Evolutionary conservation across 306 rosid species (phyloP), one percentile per base, ranked within the genome.

Genomic region (Canavalia ensiformis): DNA sequence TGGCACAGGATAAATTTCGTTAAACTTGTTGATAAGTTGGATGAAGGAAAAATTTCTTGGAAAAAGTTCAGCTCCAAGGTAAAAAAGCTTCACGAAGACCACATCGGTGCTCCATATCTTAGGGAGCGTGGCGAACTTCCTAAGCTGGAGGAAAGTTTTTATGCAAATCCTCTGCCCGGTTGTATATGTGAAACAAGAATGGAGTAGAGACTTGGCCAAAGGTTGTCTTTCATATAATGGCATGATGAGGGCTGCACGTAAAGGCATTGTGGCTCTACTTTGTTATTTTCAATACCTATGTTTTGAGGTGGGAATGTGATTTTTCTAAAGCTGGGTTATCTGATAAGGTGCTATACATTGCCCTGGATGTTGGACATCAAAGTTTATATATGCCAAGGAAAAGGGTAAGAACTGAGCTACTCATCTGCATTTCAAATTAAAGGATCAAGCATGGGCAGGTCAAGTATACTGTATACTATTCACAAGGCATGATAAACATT

Each of bases 131-230:
- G 72, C 41, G 72, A 66, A 66, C 7, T 42, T 42, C 72, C 72
- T 25, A 66, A 66, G 72, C 72, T 66, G 25, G 72, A 66, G 72
- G 72, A 66, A 42, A 66, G 72, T 25, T 66, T 66, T 66, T 42
- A 66, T 66, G 52, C 72, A 41, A 66, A 66, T 66, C 72, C 72
- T 42, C 13, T 66, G 72, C 72, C 72, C 42, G 72, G 72, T 18
- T 66, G 72, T 66, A 66, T 66, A 41, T 66, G 72, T 66, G 72
- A 42, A 66, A 66, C 18, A 41, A 66, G 52, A 42, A 41, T 41
- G 42, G 52, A 66, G 50, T 41, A 66, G 52, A 42, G 50, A 39
- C 49, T 7, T 39, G 51, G 25, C n/a, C 7, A 31, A 3, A 25
- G 52, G 72, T 25, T 42, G 72, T 66, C 8, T 18, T 66, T 42